These are phyloP conservation scores for Blastobotrys proliferans DNA, from an alignment of 1,139 yeast species.

Conservation along the genomic window DNA sequence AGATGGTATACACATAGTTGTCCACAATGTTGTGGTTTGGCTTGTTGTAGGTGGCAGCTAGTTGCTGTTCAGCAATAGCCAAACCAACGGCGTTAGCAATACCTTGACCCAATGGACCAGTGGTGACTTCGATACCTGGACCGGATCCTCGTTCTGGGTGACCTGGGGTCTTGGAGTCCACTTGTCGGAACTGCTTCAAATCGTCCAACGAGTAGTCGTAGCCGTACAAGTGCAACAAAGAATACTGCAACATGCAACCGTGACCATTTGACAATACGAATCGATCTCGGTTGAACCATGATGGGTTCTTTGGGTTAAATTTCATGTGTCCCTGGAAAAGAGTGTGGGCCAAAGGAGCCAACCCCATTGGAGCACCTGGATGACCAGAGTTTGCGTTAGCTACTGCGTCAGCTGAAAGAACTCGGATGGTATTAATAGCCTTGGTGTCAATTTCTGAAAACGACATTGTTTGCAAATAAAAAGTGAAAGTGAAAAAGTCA, in stretches of 20 bases:
- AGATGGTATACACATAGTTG: constrained; percentile 71
- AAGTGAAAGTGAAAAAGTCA: neutral
- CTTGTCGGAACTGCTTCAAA: constrained; percentile 85
- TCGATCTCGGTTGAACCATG: constrained; percentile 94
- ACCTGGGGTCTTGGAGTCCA: constrained; percentile 91
- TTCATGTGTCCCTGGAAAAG: constrained; percentile 70
- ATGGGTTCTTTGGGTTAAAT: constrained; percentile 86
- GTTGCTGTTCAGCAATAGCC: constrained; percentile 90
- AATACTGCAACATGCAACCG: constrained; percentile 88
- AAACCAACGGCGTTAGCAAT: constrained; percentile 94
- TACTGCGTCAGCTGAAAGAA: constrained; percentile 76
- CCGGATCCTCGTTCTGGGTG: constrained; percentile 79
- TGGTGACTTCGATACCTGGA: constrained; percentile 95
- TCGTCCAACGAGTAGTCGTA: constrained; percentile 80
- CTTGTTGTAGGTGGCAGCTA: constrained; percentile 92
- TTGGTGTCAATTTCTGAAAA: constrained; percentile 57
- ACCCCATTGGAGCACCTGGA: constrained; percentile 99
- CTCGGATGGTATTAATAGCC: constrained; percentile 86
- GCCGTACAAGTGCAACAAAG: constrained; percentile 82
- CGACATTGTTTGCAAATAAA: constrained; percentile 8
- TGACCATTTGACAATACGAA: constrained; percentile 96
- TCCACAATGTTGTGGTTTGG: constrained; percentile 65
- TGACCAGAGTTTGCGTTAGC: constrained; percentile 94
- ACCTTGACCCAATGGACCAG: constrained; percentile 99
- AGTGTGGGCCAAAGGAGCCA: constrained; percentile 84